These are phyloP conservation scores for Elaeis oleifera DNA, from an alignment of 202 grass and related monocot genomes.

Conservation along the genomic window DNA sequence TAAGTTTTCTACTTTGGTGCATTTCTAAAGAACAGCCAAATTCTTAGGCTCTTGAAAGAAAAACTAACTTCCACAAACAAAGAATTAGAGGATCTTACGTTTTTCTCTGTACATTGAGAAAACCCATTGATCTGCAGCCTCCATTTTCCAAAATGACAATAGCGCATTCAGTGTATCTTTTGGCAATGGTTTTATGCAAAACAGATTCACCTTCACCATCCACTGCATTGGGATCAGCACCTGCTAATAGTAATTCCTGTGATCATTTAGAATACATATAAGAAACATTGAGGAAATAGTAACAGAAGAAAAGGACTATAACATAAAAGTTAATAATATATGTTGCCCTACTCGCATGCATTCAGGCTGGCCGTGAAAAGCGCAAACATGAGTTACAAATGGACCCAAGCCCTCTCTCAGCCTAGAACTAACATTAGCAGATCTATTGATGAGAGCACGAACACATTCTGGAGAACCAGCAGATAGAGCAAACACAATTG, in stretches of 20 bases:
- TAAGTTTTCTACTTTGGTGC: neutral
- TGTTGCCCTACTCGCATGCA: conserved; percentile 66
- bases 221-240: conserved; percentile 87
- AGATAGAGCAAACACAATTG: conserved; percentile 91
- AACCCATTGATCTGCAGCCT: conserved; percentile 88
- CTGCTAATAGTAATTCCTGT: conserved; percentile 84
- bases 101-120: conserved; percentile 63
- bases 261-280: conserved; percentile 13
- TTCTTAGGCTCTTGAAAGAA: no score
- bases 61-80: conserved; percentile 1
- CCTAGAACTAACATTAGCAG: conserved; percentile 61
- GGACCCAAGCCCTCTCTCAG: conserved; percentile 74
- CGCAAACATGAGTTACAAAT: conserved; percentile 88
- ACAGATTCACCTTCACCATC: conserved; percentile 91
- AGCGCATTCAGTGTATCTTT: conserved; percentile 92
- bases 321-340: conserved; percentile 1
- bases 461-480: conserved; percentile 86
- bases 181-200: conserved; percentile 73
- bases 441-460: conserved; percentile 62
- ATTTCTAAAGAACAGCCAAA: no score
- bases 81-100: conserved; percentile 54
- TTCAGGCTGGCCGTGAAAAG: conserved; percentile 92
- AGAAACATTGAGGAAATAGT: conserved; percentile 3
- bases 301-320: conserved; percentile 4
- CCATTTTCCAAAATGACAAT: conserved; percentile 94